Base-by-base conservation (phyloP, 495 filamentous ascomycete species). In the Penicillium ochrochloron region DNA sequence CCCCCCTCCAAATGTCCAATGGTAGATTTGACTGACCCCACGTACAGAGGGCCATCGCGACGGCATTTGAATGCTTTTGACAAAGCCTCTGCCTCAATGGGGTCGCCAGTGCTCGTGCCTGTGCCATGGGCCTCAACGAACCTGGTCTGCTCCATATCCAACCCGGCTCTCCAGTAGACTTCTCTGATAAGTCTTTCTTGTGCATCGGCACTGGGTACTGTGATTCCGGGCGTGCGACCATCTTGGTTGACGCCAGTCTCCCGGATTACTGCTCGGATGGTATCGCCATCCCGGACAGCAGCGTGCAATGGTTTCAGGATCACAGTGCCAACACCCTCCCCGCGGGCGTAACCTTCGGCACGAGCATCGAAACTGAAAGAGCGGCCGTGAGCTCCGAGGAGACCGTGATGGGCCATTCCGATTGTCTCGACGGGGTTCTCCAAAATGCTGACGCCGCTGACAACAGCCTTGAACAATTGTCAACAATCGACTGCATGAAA, bases 71-170 rank as follows among this genome's bases (percentile, higher is more conserved):
- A 75, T 8, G 69, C 66, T 3, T 66, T 19, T 10, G 74, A 66
- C 61, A 87, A 84, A 9, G 86, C 88, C 14, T 73, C 77, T 0
- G 78, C 78, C 61, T 87, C 85, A 2, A 83, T 74, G 0, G 80
- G 77, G 39, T 87, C 84, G 0, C 85, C 85, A 0, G 79, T 71
- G 0, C 68, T 27, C 0, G 85, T 87, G 23, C 83, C 84, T 41
- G 63, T 64, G 14, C 81, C 83, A 60, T 86, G 84, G 3, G 80
- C 82, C 61, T 77, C 75, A 17, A 86, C 68, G 46, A 80, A 86
- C 15, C 73, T 62, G 0, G 83, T 85, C 5, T 75, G 61, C 6
- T 51, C n/a, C 19, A 78, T 61, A 23, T 70, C 54, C 0, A 85
- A 65, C 0, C 75, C 72, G 9, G 76, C 79, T 39, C 64, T 64